A percentile compares a stretch with the other conserved stretches of the same genome.
phyloP scores from a whole-genome alignment of 2,329 filamentous ascomycete genomes.

The Nemania abortiva region DNA sequence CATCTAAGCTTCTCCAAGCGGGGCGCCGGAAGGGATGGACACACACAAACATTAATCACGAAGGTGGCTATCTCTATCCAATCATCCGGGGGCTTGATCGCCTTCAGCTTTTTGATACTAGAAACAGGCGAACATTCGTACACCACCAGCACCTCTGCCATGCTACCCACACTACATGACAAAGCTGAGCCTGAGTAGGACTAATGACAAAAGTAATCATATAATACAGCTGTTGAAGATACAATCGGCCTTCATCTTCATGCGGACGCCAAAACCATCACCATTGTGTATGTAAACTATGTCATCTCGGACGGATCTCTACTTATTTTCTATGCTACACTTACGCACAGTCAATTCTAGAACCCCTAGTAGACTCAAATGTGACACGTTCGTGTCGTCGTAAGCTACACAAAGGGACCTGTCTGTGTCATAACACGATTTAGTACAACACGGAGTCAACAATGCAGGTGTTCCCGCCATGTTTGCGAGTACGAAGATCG shows the following conservation, averaged over 20 bases:
- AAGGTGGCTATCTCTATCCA: slow-evolving; percentile 7
- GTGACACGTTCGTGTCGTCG: neutral
- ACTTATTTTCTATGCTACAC: neutral
- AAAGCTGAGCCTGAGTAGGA: neutral
- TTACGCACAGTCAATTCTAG: neutral
- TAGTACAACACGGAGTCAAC: neutral
- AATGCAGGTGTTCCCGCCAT: neutral
- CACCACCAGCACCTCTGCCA: neutral
- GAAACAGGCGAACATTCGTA: neutral
- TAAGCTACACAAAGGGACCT: neutral
- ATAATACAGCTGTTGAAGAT: neutral
- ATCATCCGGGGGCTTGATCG: slow-evolving; percentile 10
- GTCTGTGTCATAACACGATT: neutral
- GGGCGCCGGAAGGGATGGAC: slow-evolving; percentile 8
- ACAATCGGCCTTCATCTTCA: neutral
- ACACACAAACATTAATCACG: slow-evolving; percentile 22
- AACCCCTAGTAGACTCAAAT: neutral
- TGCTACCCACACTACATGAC: neutral
- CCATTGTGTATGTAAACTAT: neutral
- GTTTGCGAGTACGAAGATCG: neutral
- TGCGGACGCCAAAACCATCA: neutral
- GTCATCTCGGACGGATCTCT: neutral
- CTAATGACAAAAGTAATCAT: neutral
- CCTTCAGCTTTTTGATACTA: neutral
- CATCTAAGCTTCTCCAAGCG: slow-evolving; percentile 5